These are phyloP conservation scores for Candida gigantensis DNA, from an alignment of 1,139 yeast species.

Conservation along the genomic window DNA sequence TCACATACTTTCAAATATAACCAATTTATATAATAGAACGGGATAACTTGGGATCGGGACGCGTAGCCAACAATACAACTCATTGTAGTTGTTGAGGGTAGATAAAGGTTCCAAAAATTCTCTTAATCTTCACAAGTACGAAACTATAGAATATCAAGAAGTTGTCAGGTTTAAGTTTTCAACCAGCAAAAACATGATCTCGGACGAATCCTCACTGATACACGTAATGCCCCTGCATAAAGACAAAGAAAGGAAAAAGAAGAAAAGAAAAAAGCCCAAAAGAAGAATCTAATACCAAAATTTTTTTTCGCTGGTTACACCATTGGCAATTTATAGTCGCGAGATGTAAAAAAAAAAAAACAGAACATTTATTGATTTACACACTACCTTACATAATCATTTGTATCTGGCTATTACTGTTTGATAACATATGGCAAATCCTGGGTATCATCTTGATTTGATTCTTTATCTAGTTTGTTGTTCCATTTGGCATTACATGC, in stretches of 20 bases:
- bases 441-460: neutral
- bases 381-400: too few species aligned
- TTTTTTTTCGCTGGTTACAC: constrained; percentile 5
- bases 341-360: neutral
- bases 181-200: constrained; percentile 99
- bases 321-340: constrained; percentile 9
- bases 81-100: too few species aligned
- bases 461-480: neutral
- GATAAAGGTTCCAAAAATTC: constrained; percentile 74
- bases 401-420: too few species aligned
- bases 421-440: constrained; percentile 11
- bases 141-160: constrained; percentile 60
- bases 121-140: constrained; percentile 49
- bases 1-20: too few species aligned
- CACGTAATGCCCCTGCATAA: constrained; percentile 99
- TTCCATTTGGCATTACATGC: constrained; percentile 1
- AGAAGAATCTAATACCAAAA: constrained; percentile 1
- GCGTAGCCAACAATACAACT: too few species aligned
- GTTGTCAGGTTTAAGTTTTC: constrained; percentile 99
- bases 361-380: constrained; percentile 5
- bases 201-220: constrained; percentile 99
- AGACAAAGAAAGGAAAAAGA: constrained; percentile 58
- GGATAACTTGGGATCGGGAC: too few species aligned
- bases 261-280: constrained; percentile 7
- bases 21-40: too few species aligned